A percentile compares a stretch with the other conserved stretches of the same genome.
These are phyloP conservation scores for Eimeria brunetti DNA, from an alignment of 169 alveolate species.

Conservation along the genomic window DNA sequence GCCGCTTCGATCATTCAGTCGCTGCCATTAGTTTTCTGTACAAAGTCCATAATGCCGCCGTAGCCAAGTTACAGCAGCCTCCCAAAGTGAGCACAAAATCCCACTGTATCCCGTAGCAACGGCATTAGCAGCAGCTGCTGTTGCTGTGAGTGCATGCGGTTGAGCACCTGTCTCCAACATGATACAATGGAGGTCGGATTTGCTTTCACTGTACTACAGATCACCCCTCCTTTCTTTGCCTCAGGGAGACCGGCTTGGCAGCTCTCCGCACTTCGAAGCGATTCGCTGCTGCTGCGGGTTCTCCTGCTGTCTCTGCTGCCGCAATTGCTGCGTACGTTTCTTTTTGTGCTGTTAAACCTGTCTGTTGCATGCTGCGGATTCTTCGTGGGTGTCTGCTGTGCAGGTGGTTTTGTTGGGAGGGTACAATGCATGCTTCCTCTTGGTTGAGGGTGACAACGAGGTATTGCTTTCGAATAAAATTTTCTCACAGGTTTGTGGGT, in stretches of 20 bases:
- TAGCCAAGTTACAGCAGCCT: background rate
- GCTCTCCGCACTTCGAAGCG: too few relatives aligned
- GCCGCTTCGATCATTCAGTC: conserved; percentile 24
- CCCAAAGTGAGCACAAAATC: conserved; percentile 26
- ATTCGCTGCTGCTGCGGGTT: too few relatives aligned
- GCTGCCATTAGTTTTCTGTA: conserved; percentile 15
- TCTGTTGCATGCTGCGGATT: background rate
- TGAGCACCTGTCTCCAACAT: background rate
- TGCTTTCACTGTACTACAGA: background rate
- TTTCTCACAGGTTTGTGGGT: background rate
- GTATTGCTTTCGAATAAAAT: background rate
- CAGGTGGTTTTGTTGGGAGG: conserved; percentile 38
- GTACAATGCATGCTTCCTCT: background rate
- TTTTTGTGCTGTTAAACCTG: background rate
- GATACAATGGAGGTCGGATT: background rate
- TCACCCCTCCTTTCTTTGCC: too few relatives aligned
- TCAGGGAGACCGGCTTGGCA: too few relatives aligned
- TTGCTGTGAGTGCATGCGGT: background rate
- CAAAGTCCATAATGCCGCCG: background rate
- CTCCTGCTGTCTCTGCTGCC: background rate
- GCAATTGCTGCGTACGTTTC: background rate
- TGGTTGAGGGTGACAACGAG: background rate
- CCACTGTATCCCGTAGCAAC: background rate
- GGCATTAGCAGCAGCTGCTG: background rate
- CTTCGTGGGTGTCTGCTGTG: background rate